These are phyloP conservation scores for Vitis labrusca DNA, from an alignment of 164 flowering plant genomes.

Conservation along the genomic window DNA sequence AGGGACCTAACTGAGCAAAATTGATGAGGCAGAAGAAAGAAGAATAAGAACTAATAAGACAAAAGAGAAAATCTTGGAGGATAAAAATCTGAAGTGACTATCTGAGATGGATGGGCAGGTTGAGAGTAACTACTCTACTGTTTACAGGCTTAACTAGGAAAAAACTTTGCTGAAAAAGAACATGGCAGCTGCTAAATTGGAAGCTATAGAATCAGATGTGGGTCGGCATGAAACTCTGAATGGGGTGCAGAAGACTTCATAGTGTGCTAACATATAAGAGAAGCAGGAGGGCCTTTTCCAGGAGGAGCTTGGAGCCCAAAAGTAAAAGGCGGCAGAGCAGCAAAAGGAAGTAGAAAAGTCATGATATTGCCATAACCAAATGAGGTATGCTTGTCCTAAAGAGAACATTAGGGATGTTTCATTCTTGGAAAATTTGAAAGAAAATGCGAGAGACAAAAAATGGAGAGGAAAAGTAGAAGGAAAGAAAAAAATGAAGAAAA, in stretches of 20 bases:
- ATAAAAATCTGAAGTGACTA: conserved; percentile 18
- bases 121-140: conserved; percentile 7
- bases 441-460: conserved; percentile 1
- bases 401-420: no score
- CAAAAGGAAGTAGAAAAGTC: conserved; percentile 12
- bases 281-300: conserved; percentile 9
- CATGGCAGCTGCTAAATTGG: conserved; percentile 16
- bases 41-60: conserved; percentile 19
- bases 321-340: conserved; percentile 11
- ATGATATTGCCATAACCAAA: not conserved
- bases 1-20: conserved; percentile 16
- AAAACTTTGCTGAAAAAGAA: conserved; percentile 8
- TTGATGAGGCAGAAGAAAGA: conserved; percentile 20
- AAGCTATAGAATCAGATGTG: conserved; percentile 9
- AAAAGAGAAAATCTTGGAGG: conserved; percentile 12
- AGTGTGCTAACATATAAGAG: conserved; percentile 15
- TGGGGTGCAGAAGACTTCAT: conserved; percentile 11
- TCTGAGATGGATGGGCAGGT: conserved; percentile 21
- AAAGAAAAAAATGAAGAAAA: no score
- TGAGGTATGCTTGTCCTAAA: conserved; percentile 20
- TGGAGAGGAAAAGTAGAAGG: not conserved
- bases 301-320: conserved; percentile 17
- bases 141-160: conserved; percentile 13
- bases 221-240: conserved; percentile 6
- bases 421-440: no score